These are phyloP conservation scores for Pisolithus marmoratus DNA, from an alignment of 768 basidiomycete species.

Conservation along the genomic window DNA sequence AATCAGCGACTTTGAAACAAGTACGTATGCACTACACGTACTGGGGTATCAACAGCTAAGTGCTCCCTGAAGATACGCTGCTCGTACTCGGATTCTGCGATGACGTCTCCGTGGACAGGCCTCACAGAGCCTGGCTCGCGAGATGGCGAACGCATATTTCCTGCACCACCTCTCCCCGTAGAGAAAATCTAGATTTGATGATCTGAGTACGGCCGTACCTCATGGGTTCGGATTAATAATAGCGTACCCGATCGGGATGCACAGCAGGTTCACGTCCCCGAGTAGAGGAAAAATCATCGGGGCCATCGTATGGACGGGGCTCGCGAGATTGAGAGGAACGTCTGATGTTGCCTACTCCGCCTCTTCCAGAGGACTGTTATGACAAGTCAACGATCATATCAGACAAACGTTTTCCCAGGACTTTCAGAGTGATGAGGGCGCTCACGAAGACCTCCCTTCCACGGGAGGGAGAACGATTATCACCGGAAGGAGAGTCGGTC, in stretches of 20 bases:
- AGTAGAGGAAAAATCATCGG: constrained; percentile 52
- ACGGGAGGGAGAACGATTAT: constrained; percentile 49
- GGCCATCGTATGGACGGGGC: constrained; percentile 34
- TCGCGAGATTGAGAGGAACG: constrained; percentile 42
- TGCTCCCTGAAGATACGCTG: constrained; percentile 19
- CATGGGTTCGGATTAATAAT: not conserved
- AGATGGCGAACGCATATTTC: constrained; percentile 80
- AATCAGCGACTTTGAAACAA: too few relatives aligned
- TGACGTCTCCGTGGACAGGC: constrained; percentile 22
- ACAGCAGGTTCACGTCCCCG: constrained; percentile 55
- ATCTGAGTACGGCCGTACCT: not conserved
- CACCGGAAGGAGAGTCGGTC: constrained; percentile 16
- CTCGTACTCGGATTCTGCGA: constrained; percentile 18
- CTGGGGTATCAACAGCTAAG: constrained; percentile 27
- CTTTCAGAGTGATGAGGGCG: constrained; percentile 2
- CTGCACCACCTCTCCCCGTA: constrained; percentile 76
- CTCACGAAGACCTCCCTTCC: constrained; percentile 57
- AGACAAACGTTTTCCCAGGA: not conserved
- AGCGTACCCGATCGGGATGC: constrained; percentile 33
- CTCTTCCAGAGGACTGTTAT: constrained; percentile 58
- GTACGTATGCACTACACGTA: constrained; percentile 19
- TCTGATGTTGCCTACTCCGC: constrained; percentile 66
- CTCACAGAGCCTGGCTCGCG: constrained; percentile 36
- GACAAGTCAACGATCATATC: not conserved
- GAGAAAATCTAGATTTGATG: constrained; percentile 29